Evolutionary conservation across 169 alveolate species (phyloP).

Genomic region (Babesia caballi): DNA sequence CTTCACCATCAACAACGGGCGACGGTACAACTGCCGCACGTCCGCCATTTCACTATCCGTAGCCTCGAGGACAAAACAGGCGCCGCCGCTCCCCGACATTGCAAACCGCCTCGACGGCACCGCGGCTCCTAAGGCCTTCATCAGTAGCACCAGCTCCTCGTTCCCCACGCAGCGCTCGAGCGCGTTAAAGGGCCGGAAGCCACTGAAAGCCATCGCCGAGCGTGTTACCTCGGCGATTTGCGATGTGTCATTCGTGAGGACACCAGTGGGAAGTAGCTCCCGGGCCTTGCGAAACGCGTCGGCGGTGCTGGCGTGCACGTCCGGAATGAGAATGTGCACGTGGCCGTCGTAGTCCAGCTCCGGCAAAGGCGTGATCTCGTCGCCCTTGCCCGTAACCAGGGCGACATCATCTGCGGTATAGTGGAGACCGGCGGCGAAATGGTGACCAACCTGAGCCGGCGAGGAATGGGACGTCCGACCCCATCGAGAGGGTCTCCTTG

Average conservation of each 20-base stretch:
- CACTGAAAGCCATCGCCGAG: neutral
- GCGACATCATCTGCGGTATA: constrained; percentile 6
- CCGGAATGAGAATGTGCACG: constrained; percentile 50
- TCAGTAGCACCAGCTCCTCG: constrained; percentile 1
- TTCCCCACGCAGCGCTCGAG: constrained; percentile 39
- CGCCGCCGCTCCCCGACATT: constrained; percentile 62
- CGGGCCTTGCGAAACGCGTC: constrained; percentile 25
- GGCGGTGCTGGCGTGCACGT: constrained; percentile 42
- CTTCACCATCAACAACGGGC: constrained; percentile 45
- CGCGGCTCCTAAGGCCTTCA: neutral
- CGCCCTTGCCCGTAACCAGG: constrained; percentile 46
- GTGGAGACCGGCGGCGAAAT: neutral
- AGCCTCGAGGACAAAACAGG: constrained; percentile 39
- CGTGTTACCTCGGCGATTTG: neutral
- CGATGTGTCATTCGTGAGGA: neutral
- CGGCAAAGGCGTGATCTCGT: constrained; percentile 16
- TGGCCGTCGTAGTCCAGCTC: constrained; percentile 5
- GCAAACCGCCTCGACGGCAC: neutral
- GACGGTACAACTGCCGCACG: constrained; percentile 20
- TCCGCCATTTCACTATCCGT: constrained; percentile 19
- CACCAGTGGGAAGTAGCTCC: neutral
- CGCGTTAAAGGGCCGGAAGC: constrained; percentile 24
- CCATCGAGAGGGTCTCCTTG: constrained; percentile 44
- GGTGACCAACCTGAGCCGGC: constrained; percentile 13
- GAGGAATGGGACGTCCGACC: constrained; percentile 73